phyloP scores from a whole-genome alignment of 2,329 filamentous ascomycete genomes.

The Colletotrichum spinosum region DNA sequence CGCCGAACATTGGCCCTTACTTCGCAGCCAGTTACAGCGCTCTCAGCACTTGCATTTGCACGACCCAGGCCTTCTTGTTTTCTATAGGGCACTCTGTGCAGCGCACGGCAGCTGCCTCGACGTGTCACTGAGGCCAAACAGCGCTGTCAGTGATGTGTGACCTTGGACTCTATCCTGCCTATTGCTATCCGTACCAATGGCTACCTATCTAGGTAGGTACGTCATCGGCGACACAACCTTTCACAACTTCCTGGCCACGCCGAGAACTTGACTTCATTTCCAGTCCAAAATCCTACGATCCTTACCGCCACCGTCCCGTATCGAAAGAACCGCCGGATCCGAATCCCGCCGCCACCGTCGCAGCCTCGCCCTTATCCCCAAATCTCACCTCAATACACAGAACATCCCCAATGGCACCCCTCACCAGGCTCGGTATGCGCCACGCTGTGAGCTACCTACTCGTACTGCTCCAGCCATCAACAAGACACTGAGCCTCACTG shows the following conservation, averaged over 20 bases:
- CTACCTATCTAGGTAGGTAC: too few species aligned
- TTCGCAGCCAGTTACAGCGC: conserved; percentile 4
- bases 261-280: too few species aligned
- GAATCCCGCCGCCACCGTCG: conserved; percentile 20
- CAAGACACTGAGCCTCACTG: conserved; percentile 29
- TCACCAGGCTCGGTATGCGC: neutral
- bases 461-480: neutral
- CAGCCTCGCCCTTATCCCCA: neutral
- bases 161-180: too few species aligned
- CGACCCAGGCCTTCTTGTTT: neutral
- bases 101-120: too few species aligned
- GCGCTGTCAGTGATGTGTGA: too few species aligned
- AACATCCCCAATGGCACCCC: neutral
- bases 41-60: neutral
- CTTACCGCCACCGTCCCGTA: neutral
- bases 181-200: too few species aligned
- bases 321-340: neutral
- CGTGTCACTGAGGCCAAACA: too few species aligned
- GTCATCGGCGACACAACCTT: too few species aligned
- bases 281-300: too few species aligned
- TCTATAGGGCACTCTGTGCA: too few species aligned
- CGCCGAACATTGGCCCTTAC: neutral
- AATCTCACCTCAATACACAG: conserved; percentile 3
- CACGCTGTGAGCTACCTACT: neutral
- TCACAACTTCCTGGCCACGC: too few species aligned